These are phyloP conservation scores for Lizonia empirigonia DNA, from an alignment of 2,329 filamentous ascomycete genomes.

Conservation along the genomic window DNA sequence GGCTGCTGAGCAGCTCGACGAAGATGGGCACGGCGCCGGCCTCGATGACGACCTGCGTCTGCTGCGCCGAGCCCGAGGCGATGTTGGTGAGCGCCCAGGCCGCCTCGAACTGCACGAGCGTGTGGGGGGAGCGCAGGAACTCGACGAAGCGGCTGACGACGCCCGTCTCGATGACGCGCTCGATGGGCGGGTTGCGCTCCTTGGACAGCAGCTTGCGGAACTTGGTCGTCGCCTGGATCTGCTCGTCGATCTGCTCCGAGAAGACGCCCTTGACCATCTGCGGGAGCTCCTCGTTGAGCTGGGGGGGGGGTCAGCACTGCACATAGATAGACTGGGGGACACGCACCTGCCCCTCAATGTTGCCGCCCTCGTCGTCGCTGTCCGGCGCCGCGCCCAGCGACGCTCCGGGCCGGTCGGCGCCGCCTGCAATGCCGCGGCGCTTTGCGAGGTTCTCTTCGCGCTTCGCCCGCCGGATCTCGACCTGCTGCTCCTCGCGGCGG, in stretches of 20 bases:
- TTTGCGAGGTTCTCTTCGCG: slow-evolving; percentile 99
- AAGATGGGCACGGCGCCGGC: slow-evolving; percentile 98
- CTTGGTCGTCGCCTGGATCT: slow-evolving; percentile 97
- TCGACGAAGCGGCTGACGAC: slow-evolving; percentile 97
- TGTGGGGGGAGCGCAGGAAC: slow-evolving; percentile 96
- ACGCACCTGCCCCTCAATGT: slow-evolving; percentile 94
- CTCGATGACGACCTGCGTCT: slow-evolving; percentile 99
- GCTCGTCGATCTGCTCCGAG: slow-evolving; percentile 96
- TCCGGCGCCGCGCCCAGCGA: slow-evolving; percentile 87
- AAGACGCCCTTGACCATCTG: slow-evolving; percentile 98
- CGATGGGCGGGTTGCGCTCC: slow-evolving; percentile 98
- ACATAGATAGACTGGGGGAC: slow-evolving; percentile 28
- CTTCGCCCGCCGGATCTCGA: slow-evolving; percentile 98
- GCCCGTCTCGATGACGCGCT: slow-evolving; percentile 98
- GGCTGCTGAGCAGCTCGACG: slow-evolving; percentile 92
- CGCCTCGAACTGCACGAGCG: slow-evolving; percentile 97
- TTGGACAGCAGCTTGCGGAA: slow-evolving; percentile 98
- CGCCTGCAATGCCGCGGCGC: slow-evolving; percentile 87
- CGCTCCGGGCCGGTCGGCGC: slow-evolving; percentile 71
- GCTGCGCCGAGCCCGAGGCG: slow-evolving; percentile 92
- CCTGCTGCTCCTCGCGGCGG: slow-evolving; percentile 97
- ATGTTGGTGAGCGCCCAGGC: slow-evolving; percentile 99
- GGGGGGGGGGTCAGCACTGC: slow-evolving; percentile 23
- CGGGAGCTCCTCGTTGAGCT: slow-evolving; percentile 98
- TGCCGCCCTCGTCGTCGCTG: slow-evolving; percentile 95